Conservation (phyloP, 2,329 filamentous ascomycete species). For the Dothiorella sarmentorum region DNA sequence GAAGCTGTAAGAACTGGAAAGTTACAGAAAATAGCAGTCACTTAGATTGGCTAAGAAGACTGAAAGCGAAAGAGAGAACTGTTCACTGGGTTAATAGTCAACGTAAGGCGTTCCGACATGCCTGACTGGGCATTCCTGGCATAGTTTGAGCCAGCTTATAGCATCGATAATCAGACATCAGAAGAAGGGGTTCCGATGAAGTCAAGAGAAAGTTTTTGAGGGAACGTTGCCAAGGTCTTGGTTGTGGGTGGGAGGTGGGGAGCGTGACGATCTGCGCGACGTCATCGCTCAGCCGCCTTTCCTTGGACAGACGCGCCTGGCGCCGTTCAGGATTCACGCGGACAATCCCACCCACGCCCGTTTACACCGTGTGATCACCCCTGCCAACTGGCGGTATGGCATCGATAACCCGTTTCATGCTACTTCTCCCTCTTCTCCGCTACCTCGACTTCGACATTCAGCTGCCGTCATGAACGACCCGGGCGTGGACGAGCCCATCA, state of each 20-base stretch:
- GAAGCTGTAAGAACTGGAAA: too few relatives aligned
- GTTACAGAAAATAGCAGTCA: too few relatives aligned
- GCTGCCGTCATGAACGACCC: slow-evolving; percentile 48
- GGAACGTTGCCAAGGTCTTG: not conserved
- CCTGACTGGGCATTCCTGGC: too few relatives aligned
- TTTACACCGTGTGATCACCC: too few relatives aligned
- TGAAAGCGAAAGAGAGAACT: not conserved
- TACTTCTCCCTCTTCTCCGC: not conserved
- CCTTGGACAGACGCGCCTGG: not conserved
- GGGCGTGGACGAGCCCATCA: slow-evolving; percentile 49
- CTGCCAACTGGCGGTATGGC: too few relatives aligned
- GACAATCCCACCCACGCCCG: not conserved
- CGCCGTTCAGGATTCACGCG: not conserved
- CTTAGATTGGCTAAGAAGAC: too few relatives aligned
- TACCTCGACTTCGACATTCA: not conserved
- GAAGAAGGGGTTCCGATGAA: not conserved
- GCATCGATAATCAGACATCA: too few relatives aligned
- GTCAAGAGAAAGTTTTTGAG: slow-evolving; percentile 6
- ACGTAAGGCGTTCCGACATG: too few relatives aligned
- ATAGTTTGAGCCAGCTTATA: too few relatives aligned
- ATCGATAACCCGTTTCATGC: too few relatives aligned
- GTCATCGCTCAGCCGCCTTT: slow-evolving; percentile 7
- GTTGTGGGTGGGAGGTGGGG: not conserved
- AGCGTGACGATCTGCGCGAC: not conserved
- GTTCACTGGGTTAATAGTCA: too few relatives aligned